Conservation (phyloP, 2,329 filamentous ascomycete species). For the Epichloe gansuensis region DNA sequence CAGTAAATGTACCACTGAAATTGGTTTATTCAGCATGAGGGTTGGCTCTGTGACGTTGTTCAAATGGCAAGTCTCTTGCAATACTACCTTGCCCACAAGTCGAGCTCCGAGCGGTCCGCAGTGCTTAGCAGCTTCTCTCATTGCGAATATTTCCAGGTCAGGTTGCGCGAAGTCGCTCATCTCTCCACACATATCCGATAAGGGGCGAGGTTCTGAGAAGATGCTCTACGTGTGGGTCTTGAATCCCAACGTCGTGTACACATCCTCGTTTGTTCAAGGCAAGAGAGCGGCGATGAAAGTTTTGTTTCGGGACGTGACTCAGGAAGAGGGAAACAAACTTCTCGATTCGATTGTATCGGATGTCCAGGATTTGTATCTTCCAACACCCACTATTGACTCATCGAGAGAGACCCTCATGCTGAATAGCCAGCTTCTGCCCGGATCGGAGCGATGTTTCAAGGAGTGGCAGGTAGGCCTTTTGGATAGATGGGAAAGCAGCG, state of each 20-base stretch:
- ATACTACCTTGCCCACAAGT: slow-evolving; percentile 16
- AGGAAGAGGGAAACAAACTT: slow-evolving; percentile 32
- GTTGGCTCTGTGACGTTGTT: slow-evolving; percentile 36
- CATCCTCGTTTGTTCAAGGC: slow-evolving; percentile 24
- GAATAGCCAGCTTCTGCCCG: slow-evolving; percentile 41
- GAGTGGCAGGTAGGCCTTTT: slow-evolving; percentile 57
- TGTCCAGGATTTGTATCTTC: slow-evolving; percentile 46
- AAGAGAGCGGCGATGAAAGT: slow-evolving; percentile 36
- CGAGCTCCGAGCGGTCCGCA: slow-evolving; percentile 29
- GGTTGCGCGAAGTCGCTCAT: slow-evolving; percentile 45
- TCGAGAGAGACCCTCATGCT: slow-evolving; percentile 30
- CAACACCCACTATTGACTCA: slow-evolving; percentile 33
- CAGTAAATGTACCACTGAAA: slow-evolving; percentile 28
- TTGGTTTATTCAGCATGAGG: slow-evolving; percentile 35
- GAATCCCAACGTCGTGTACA: slow-evolving; percentile 40
- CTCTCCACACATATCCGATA: slow-evolving; percentile 18
- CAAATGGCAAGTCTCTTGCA: slow-evolving; percentile 43
- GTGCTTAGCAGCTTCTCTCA: slow-evolving; percentile 39
- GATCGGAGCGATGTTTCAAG: slow-evolving; percentile 42
- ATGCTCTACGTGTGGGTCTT: slow-evolving; percentile 42
- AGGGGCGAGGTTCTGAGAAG: slow-evolving; percentile 2
- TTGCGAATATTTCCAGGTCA: slow-evolving; percentile 41
- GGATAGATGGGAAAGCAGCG: slow-evolving; percentile 22
- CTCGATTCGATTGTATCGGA: slow-evolving; percentile 39
- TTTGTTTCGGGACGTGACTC: slow-evolving; percentile 32